These are phyloP conservation scores for Euryodendron excelsum DNA, from an alignment of 148 eudicot genomes.

Conservation along the genomic window DNA sequence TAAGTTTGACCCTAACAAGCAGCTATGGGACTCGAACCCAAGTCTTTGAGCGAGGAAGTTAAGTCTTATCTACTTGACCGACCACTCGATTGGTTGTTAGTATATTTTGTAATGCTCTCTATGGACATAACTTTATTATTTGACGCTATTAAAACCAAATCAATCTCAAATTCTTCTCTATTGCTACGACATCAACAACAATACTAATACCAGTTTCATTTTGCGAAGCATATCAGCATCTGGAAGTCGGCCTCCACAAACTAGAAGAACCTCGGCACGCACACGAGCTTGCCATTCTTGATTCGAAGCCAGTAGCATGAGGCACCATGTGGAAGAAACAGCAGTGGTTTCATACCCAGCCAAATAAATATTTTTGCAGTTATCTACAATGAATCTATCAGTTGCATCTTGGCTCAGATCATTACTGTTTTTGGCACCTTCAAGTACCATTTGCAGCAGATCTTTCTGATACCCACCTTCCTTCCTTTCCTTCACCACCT, in stretches of 20 bases:
- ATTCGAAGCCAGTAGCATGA: conserved; percentile 15
- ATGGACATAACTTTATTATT: too few relatives aligned
- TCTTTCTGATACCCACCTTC: conserved; percentile 2
- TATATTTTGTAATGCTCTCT: too few relatives aligned
- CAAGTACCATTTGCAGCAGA: conserved; percentile 13
- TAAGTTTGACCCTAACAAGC: too few relatives aligned
- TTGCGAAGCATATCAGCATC: conserved; percentile 7
- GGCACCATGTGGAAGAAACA: conserved; percentile 8
- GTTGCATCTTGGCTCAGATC: conserved; percentile 7
- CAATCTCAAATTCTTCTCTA: too few relatives aligned
- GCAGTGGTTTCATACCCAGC: conserved; percentile 19
- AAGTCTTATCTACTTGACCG: too few relatives aligned
- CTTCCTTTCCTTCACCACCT: conserved; percentile 14
- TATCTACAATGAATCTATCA: conserved; percentile 9
- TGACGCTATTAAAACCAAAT: too few relatives aligned
- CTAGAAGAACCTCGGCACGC: conserved; percentile 6
- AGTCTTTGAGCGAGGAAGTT: too few relatives aligned
- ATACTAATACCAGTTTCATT: conserved; percentile 24
- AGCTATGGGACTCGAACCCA: too few relatives aligned
- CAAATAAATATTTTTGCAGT: conserved; percentile 14
- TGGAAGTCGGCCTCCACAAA: conserved; percentile 6
- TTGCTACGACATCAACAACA: too few relatives aligned
- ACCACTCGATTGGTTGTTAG: too few relatives aligned
- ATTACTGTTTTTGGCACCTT: conserved; percentile 10
- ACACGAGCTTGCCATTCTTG: conserved; percentile 13